phyloP scores from a whole-genome alignment of 805 yeast species.

The Lachancea mirantina region DNA sequence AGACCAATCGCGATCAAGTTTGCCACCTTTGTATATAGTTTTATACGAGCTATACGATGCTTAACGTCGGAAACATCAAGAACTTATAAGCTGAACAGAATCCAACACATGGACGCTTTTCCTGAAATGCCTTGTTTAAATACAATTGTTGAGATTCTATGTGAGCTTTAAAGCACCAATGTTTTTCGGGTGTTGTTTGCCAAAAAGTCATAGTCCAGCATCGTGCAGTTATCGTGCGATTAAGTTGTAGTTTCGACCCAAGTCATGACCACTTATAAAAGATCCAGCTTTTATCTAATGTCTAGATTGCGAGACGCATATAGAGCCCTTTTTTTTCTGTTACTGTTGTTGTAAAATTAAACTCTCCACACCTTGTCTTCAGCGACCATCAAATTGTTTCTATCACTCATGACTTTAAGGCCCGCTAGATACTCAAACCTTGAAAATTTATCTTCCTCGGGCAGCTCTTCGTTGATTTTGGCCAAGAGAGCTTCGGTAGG shows the following conservation, averaged over 20 bases:
- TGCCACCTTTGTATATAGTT: slow-evolving; percentile 1
- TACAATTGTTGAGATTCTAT: no score
- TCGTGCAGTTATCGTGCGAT: no score
- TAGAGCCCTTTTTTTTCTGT: no score
- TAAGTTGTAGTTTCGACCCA: no score
- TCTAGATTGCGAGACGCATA: no score
- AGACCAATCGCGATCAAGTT: background rate
- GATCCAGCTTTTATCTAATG: no score
- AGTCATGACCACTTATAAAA: background rate
- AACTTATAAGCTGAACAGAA: no score
- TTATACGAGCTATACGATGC: background rate
- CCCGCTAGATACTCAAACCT: slow-evolving; percentile 41
- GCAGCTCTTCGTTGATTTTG: slow-evolving; percentile 38
- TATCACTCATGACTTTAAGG: slow-evolving; percentile 35
- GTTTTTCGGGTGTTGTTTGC: no score
- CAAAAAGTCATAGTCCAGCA: no score
- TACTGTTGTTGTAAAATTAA: slow-evolving; percentile 4
- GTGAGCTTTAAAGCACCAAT: no score
- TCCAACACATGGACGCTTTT: no score
- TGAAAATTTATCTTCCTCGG: slow-evolving; percentile 43
- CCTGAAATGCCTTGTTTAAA: no score
- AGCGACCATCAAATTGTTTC: slow-evolving; percentile 42
- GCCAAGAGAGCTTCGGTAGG: slow-evolving; percentile 33
- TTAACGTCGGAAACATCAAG: background rate
- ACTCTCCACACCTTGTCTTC: slow-evolving; percentile 45